Percentiles rank a stretch among this genome's conserved stretches.
These are phyloP conservation scores for Rubia balearica DNA, from an alignment of 305 asterid species.

Conservation along the genomic window DNA sequence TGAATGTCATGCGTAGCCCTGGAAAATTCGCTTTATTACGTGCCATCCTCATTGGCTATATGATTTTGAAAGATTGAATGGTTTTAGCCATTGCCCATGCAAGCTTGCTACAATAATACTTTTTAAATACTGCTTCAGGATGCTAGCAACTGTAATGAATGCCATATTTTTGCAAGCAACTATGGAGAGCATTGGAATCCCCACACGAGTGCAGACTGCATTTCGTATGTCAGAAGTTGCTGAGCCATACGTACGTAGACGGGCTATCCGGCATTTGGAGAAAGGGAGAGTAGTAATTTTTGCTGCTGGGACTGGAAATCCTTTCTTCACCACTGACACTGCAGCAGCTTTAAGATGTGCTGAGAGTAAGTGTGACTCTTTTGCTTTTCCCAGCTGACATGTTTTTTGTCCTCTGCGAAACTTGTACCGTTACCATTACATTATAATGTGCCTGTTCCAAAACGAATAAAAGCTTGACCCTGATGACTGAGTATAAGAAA, in stretches of 20 bases:
- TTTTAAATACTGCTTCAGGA: constrained; percentile 39
- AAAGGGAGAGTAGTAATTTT: constrained; percentile 95
- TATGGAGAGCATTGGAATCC: constrained; percentile 96
- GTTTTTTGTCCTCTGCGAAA: background rate
- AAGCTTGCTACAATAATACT: background rate
- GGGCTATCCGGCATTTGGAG: constrained; percentile 94
- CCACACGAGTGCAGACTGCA: constrained; percentile 97
- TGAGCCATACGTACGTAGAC: constrained; percentile 87
- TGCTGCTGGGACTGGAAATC: constrained; percentile 98
- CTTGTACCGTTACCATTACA: background rate
- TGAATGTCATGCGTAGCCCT: background rate
- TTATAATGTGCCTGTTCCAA: background rate
- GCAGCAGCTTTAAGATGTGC: constrained; percentile 97
- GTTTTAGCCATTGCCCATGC: background rate
- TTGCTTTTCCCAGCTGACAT: background rate
- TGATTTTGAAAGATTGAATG: background rate
- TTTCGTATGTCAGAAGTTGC: constrained; percentile 99
- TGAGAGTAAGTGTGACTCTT: constrained; percentile 59
- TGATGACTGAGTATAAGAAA: background rate
- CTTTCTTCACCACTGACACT: constrained; percentile 98
- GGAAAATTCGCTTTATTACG: background rate
- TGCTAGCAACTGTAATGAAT: constrained; percentile 98
- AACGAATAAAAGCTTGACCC: background rate
- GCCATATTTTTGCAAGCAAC: constrained; percentile 95
- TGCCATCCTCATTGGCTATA: background rate